Percentiles rank a stretch among this genome's conserved stretches.
Conservation (phyloP, 495 filamentous ascomycete genomes). For the Emericellopsis terricola region DNA sequence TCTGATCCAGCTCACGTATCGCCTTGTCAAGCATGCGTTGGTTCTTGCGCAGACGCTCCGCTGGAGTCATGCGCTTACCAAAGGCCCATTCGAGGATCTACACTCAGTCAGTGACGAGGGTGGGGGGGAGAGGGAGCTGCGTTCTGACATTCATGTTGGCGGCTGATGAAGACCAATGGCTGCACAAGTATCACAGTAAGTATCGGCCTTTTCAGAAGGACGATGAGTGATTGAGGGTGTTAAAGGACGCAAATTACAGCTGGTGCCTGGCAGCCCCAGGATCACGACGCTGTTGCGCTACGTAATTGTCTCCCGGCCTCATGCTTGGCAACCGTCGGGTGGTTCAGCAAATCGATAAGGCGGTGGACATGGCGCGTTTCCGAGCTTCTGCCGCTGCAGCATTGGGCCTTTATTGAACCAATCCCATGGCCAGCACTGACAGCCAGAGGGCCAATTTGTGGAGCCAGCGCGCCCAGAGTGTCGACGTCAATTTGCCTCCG, state of each 20-base stretch:
- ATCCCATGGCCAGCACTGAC: background rate
- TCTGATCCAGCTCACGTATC: constrained; percentile 85
- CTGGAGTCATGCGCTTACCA: constrained; percentile 94
- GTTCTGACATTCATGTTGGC: constrained; percentile 17
- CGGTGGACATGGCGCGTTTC: no score
- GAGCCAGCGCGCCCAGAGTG: background rate
- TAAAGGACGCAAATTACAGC: no score
- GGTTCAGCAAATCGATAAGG: no score
- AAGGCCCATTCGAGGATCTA: constrained; percentile 97
- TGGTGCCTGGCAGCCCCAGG: no score
- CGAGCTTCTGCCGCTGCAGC: background rate
- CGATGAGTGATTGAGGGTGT: no score
- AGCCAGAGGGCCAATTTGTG: background rate
- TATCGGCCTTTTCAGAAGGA: no score
- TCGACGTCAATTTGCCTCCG: background rate
- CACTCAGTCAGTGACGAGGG: constrained; percentile 7
- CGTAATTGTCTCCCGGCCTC: no score
- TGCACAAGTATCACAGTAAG: background rate
- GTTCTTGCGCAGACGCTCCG: constrained; percentile 90
- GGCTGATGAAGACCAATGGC: background rate
- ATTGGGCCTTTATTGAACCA: background rate
- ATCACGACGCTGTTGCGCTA: no score
- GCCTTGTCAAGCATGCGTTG: constrained; percentile 93
- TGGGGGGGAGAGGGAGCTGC: background rate
- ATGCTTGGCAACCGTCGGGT: no score